Evolutionary conservation across 2,329 filamentous ascomycete species (phyloP).

Genomic region (Penicillium sp.): DNA sequence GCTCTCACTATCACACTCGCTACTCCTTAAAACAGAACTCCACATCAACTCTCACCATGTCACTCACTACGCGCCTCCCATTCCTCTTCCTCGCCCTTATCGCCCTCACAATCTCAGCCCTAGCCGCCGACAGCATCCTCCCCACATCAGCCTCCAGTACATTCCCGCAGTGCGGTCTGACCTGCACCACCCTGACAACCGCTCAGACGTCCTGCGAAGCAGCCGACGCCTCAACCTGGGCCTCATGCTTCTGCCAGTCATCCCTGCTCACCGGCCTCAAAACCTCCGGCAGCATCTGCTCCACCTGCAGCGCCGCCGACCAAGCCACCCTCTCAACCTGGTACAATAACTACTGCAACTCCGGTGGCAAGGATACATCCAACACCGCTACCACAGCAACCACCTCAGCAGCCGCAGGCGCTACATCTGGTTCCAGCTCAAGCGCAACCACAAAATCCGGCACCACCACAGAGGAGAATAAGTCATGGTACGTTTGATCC

Average conservation of each 20-base stretch:
- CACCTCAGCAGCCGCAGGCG: constrained; percentile 24
- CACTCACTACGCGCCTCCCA: constrained; percentile 3
- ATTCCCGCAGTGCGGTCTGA: constrained; percentile 62
- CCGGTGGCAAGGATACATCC: constrained; percentile 42
- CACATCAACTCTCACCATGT: not conserved
- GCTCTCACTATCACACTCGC: constrained; percentile 1
- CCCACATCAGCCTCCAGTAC: constrained; percentile 40
- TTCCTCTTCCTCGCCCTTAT: constrained; percentile 7
- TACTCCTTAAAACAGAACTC: not conserved
- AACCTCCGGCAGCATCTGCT: constrained; percentile 61
- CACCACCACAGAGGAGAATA: constrained; percentile 9
- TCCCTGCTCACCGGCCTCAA: constrained; percentile 58
- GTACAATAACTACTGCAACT: constrained; percentile 66
- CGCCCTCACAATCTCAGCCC: constrained; percentile 22
- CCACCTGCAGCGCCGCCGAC: constrained; percentile 54
- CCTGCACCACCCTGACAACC: constrained; percentile 62
- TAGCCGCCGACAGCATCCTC: constrained; percentile 28
- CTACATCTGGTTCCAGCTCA: constrained; percentile 6
- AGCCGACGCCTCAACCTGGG: constrained; percentile 55
- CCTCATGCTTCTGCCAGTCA: constrained; percentile 72
- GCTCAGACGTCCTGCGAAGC: constrained; percentile 66
- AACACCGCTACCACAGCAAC: constrained; percentile 28
- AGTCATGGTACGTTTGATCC: constrained; percentile 27
- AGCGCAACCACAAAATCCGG: constrained; percentile 1
- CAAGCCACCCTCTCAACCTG: constrained; percentile 63